Conservation (phyloP, 1,284 basidiomycete species). For the Cryptococcus neoformans region DNA sequence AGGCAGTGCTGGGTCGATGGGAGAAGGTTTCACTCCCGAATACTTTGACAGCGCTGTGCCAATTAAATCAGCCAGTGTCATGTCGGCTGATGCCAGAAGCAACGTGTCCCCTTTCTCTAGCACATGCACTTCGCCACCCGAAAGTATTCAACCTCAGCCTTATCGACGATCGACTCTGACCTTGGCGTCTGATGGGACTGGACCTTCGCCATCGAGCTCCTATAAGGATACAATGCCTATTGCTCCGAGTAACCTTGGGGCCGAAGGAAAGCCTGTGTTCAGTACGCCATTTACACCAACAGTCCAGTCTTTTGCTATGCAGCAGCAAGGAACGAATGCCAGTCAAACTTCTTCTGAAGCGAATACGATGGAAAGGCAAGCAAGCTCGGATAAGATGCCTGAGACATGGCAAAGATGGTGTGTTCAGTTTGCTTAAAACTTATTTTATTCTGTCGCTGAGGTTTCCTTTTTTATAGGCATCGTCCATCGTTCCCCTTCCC, state of each 20-base stretch:
- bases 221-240: conserved; percentile 1
- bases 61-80: conserved; percentile 22
- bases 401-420: conserved; percentile 38
- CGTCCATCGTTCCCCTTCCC: conserved; percentile 44
- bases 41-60: conserved; percentile 38
- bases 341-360: not conserved
- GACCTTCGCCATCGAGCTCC: conserved; percentile 20
- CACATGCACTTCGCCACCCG: conserved; percentile 21
- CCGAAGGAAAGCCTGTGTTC: conserved; percentile 36
- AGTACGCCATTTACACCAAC: conserved; percentile 30
- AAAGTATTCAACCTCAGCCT: conserved; percentile 26
- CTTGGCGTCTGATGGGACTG: conserved; percentile 6
- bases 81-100: conserved; percentile 9
- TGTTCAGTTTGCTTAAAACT: conserved; percentile 8
- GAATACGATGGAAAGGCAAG: conserved; percentile 29
- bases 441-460: not conserved
- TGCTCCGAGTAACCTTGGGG: conserved; percentile 13
- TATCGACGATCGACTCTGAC: conserved; percentile 24
- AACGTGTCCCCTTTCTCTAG: conserved; percentile 28
- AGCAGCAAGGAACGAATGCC: conserved; percentile 1
- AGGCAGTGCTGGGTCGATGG: conserved; percentile 13
- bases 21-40: conserved; percentile 12
- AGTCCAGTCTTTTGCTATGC: conserved; percentile 2
- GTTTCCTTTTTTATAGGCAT: conserved; percentile 22
- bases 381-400: conserved; percentile 11